Conservation (phyloP, 148 eudicot genomes). For the Rhododendron ferrugineum region DNA sequence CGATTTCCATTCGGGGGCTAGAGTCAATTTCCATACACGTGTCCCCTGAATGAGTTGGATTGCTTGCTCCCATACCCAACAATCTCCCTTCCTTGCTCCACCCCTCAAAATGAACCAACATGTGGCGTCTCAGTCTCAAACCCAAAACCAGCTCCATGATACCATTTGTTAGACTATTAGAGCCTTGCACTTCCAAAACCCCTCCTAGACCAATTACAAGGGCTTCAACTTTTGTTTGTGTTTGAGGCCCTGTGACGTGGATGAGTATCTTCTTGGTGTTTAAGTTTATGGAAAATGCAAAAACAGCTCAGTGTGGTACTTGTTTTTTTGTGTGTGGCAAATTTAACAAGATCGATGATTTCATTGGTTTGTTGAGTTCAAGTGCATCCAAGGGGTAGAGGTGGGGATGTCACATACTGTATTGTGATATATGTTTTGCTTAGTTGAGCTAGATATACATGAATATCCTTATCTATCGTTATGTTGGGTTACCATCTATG, state of each 20-base stretch:
- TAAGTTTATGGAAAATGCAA: too few relatives aligned
- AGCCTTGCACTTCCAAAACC: background rate
- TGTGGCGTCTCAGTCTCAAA: background rate
- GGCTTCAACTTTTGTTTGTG: background rate
- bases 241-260: background rate
- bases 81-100: background rate
- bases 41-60: background rate
- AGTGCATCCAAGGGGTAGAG: background rate
- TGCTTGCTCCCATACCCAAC: background rate
- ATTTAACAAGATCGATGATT: background rate
- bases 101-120: background rate
- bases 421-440: background rate
- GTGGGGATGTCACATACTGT: background rate
- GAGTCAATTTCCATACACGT: background rate
- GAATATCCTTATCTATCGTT: background rate
- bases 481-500: background rate
- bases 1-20: background rate
- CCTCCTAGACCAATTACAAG: background rate
- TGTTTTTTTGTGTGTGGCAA: background rate
- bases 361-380: background rate
- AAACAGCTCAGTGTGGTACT: background rate
- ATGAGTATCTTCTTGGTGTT: background rate
- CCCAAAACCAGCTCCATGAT: background rate
- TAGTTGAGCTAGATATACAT: background rate
- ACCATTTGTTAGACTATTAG: background rate